A percentile compares a stretch with the other conserved stretches of the same genome.
Evolutionary conservation across 2,329 filamentous ascomycete species (phyloP).

Genomic region (Epichloe elymi): DNA sequence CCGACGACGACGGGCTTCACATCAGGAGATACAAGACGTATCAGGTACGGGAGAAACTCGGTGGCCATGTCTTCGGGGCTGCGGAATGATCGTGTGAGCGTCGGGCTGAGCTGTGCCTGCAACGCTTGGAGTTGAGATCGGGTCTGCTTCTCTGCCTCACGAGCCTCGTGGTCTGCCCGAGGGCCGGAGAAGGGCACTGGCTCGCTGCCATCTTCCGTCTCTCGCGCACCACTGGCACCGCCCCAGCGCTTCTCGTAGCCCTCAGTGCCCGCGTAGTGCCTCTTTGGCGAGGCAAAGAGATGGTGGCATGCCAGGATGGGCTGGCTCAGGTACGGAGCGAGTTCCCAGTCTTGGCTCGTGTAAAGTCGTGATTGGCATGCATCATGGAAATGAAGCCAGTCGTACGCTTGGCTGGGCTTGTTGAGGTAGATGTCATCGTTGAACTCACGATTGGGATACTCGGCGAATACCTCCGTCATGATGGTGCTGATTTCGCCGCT

Average conservation of each 20-base stretch:
- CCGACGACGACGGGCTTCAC: slow-evolving; percentile 83
- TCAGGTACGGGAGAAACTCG: slow-evolving; percentile 74
- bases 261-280: slow-evolving; percentile 27
- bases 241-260: slow-evolving; percentile 32
- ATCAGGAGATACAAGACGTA: slow-evolving; percentile 74
- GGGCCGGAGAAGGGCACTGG: slow-evolving; percentile 68
- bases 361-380: slow-evolving; percentile 65
- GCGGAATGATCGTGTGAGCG: slow-evolving; percentile 64
- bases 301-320: slow-evolving; percentile 82
- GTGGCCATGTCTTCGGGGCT: slow-evolving; percentile 64
- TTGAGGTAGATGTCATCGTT: slow-evolving; percentile 86
- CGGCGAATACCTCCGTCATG: slow-evolving; percentile 69
- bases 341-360: slow-evolving; percentile 82
- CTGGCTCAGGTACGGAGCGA: slow-evolving; percentile 75
- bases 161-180: slow-evolving; percentile 67
- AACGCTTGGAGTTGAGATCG: slow-evolving; percentile 59
- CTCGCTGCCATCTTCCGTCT: slow-evolving; percentile 30
- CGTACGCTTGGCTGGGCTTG: slow-evolving; percentile 78
- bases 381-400: slow-evolving; percentile 94
- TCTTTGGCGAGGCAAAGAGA: slow-evolving; percentile 66
- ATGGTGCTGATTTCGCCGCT: slow-evolving; percentile 69
- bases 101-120: slow-evolving; percentile 57
- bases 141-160: slow-evolving; percentile 70
- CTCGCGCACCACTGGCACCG: slow-evolving; percentile 23
- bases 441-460: slow-evolving; percentile 77